Base-by-base conservation (phyloP, 306 rosid species). In the Acacia crassicarpa region DNA sequence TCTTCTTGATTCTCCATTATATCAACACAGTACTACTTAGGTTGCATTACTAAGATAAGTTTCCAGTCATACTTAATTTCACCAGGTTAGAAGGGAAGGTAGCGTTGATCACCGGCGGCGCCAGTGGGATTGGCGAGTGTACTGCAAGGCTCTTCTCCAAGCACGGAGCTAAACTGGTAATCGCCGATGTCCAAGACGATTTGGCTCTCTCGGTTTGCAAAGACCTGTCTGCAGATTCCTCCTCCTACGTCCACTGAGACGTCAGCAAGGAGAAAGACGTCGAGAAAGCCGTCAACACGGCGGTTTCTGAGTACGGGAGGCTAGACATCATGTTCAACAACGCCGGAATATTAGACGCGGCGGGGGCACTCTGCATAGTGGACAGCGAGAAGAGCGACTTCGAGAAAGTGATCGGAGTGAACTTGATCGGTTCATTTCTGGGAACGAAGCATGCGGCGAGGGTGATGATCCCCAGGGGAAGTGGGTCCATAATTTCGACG, bases 21-120 rank as follows among this genome's bases (percentile, higher is more conserved):
- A 38, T 38, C 5, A 38, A 38, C 41, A 38, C 8, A 38, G 8
- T 35, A 38, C 8, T 38, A 5, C 41, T 38, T 38, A 38, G 41
- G 41, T 38, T 38, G 3, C 7, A 35, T 35, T 35, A 35, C 5
- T 4, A 51, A 53, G 59, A 53, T 17, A 15, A 53, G 62, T 20
- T 3, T 54, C 25, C 0, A 20, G 7, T 54, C 62, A 20, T 54
- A 54, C 8, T 0, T 54, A 20, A 54, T 20, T n/a, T 3, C 2
- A 53, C 5, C 43, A 88, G 91, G 84, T 88, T 89, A 33, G 93
- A 89, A 56, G 94, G 92, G 14, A 92, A 90, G 61, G 94, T 92
- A 66, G 89, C 91, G 0, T 0, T 92, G 5, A 67, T 92, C 58
- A 92, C 97, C 0, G 94, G 97, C 1, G 91, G 89, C 0, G 89